Evolutionary conservation across 495 filamentous ascomycete species (phyloP), one percentile per base, ranked within the genome.

Genomic region (Aspergillus asperescens): DNA sequence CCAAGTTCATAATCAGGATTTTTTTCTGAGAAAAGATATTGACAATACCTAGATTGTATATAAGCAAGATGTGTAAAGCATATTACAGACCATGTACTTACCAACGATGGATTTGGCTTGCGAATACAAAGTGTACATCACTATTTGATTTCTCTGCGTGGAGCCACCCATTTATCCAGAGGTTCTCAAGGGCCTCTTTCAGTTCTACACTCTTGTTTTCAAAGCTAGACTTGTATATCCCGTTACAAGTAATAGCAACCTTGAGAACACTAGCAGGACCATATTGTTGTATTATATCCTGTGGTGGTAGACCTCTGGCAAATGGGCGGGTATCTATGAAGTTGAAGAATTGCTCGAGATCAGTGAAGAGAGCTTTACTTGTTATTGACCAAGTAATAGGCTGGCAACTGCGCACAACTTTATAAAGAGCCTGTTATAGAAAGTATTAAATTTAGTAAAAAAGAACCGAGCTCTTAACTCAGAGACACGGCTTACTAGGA

Each of bases 151-250:
- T 42, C 44, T 56, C 44, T 45, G 56, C 60, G 40, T 59, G 56
- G 31, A 63, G 57, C 60, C 60, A 63, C n/a, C 57, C 60, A 32
- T 58, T 57, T 18, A 2, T 10, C 51, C 44, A 63, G 29, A 63
- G 50, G 19, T 46, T 15, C 13, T 39, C 16, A 5, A 62, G 60
- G 32, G 42, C 56, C 18, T 48, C 9, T 50, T 54, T 28, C 46
- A 51, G 27, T 29, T 54, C 25, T 37, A 45, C 29, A 27, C 42
- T 50, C 48, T 58, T 54, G 20, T 48, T 51, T 15, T 23, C 12
- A 39, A 57, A 57, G 28, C 38, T 50, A 57, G 50, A 54, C 39
- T 37, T 5, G 48, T 49, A 55, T 41, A 61, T 38, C n/a, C 55
- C 48, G 35, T 55, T 55, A 50, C 27, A 44, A 41, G 35, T 49